Evolutionary conservation across 805 yeast genomes (phyloP), one percentile per base, ranked within the genome.

Genomic region (Lipomyces chichibuensis): DNA sequence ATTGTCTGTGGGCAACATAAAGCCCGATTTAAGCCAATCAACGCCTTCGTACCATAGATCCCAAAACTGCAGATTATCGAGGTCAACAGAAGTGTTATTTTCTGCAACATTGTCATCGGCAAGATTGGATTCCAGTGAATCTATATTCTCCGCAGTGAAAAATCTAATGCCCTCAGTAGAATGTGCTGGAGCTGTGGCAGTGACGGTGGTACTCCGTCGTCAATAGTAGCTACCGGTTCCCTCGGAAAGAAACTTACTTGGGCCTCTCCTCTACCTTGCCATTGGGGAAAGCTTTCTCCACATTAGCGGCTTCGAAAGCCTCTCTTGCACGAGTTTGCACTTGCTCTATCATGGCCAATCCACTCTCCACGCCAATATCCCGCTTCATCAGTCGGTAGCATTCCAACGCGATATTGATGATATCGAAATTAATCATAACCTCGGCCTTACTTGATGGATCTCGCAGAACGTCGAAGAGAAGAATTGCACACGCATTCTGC

Each of bases 371-470:
- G 13, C 64, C 65, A 6, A 61, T 56, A 20, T 65, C 69, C 4
- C 52, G 17, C 33, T 65, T 64, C 69, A 65, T 68, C 39, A 68
- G 52, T 6, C 70, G 65, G 54, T 57, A 67, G 63, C 69, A 68
- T 57, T 68, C 71, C 20, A 68, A 56, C 13, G 71, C 69, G 32
- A 66, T 66, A 29, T 68, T 65, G 9, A 66, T 65, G 51, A 68
- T 68, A n/a, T 68, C 71, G 20, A 68, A 68, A 49, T 66, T 68
- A 14, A 64, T 68, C 65, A 58, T 68, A 11, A 66, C 71, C 55
- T 68, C 70, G 27, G 46, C 57, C 25, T 46, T 58, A 1, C 60
- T 55, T 4, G 70, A 54, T 4, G 69, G 71, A 54, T 68, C 69
- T 8, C 69, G 65, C 8, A 68, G 56, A 14, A 65, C 56, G 54